Conservation (phyloP, 1,139 yeast genomes). For the Candida neerlandica region DNA sequence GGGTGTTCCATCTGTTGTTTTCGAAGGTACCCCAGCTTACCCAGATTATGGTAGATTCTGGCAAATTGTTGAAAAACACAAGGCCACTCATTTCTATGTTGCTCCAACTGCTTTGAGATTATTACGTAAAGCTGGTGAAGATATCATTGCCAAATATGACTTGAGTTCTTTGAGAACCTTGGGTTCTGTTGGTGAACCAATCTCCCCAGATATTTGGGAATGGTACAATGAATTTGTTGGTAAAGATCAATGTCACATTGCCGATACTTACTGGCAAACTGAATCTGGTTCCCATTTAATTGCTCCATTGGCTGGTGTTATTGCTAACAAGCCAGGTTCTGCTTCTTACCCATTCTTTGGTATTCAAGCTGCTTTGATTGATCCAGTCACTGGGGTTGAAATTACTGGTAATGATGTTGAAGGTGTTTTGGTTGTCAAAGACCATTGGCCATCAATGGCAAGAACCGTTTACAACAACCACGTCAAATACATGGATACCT, state of each 20-base stretch:
- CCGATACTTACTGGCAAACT: constrained; percentile 86
- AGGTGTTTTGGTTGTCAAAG: constrained; percentile 72
- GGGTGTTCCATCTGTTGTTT: constrained; percentile 82
- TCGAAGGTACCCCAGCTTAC: constrained; percentile 87
- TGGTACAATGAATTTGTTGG: constrained; percentile 87
- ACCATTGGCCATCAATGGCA: constrained; percentile 80
- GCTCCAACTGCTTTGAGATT: constrained; percentile 89
- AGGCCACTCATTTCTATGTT: constrained; percentile 81
- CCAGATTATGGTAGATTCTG: constrained; percentile 80
- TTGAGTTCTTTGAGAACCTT: constrained; percentile 68
- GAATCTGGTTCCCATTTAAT: constrained; percentile 78
- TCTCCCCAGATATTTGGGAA: constrained; percentile 91
- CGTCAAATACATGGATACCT: constrained; percentile 67
- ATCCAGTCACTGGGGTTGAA: constrained; percentile 72
- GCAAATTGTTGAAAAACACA: constrained; percentile 78
- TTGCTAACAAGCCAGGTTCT: constrained; percentile 79
- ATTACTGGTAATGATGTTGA: constrained; percentile 63
- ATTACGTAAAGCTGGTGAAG: constrained; percentile 79
- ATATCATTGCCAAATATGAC: constrained; percentile 63
- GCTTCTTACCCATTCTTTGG: constrained; percentile 82
- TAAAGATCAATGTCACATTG: constrained; percentile 69
- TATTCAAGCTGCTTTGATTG: constrained; percentile 66
- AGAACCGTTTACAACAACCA: constrained; percentile 76
- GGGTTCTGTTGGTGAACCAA: constrained; percentile 92
- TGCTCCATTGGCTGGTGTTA: constrained; percentile 70